Evolutionary conservation across 2,329 filamentous ascomycete species (phyloP).

Genomic region (Lachnellula willkommii): DNA sequence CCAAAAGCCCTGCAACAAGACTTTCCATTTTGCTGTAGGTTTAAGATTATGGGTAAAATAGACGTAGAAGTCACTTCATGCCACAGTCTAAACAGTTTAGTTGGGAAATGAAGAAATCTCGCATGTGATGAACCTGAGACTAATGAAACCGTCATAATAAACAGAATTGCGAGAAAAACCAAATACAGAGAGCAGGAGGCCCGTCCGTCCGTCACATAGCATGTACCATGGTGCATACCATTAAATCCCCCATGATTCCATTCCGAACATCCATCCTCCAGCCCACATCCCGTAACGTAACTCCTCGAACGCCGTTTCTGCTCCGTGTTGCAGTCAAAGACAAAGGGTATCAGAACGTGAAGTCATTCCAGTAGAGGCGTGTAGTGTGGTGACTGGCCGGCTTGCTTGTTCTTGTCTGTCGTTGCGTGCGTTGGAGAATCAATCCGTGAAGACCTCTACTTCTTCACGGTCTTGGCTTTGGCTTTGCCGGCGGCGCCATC

Average conservation of each 20-base stretch:
- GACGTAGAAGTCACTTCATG: too few relatives aligned
- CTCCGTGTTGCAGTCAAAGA: conserved; percentile 12
- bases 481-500: conserved; percentile 18
- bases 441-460: conserved; percentile 16
- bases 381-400: conserved; percentile 11
- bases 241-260: conserved; percentile 8
- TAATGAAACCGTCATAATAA: conserved; percentile 6
- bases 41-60: too few relatives aligned
- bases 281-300: conserved; percentile 1
- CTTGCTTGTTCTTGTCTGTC: conserved; percentile 10
- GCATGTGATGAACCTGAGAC: conserved; percentile 12
- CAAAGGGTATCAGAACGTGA: conserved; percentile 19
- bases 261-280: conserved; percentile 4
- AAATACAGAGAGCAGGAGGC: neutral
- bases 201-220: conserved; percentile 7
- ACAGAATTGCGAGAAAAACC: neutral
- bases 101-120: neutral
- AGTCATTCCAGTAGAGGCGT: conserved; percentile 16
- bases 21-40: too few relatives aligned
- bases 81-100: too few relatives aligned
- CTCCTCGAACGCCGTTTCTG: conserved; percentile 22
- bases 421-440: conserved; percentile 15
- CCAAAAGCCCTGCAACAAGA: too few relatives aligned
- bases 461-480: conserved; percentile 22
- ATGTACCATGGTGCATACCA: conserved; percentile 14